Conservation (phyloP, 305 asterid genomes). For the Fraxinus greggii region DNA sequence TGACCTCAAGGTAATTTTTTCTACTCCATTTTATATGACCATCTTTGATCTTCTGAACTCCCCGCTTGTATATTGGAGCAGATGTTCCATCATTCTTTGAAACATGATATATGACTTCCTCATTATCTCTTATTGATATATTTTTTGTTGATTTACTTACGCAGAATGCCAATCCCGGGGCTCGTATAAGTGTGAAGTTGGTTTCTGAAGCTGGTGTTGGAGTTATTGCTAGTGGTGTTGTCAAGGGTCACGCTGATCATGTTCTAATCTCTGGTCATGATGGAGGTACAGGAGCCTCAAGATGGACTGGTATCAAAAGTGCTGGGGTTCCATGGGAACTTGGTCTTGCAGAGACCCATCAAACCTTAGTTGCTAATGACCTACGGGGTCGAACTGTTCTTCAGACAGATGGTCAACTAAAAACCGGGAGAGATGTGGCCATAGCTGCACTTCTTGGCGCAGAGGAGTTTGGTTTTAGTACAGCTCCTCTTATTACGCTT, state of each 20-base stretch:
- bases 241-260: constrained; percentile 98
- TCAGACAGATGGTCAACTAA: constrained; percentile 97
- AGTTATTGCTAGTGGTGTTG: constrained; percentile 97
- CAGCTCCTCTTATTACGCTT: constrained; percentile 96
- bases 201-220: constrained; percentile 99
- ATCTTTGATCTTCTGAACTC: not conserved
- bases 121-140: not conserved
- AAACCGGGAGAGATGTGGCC: constrained; percentile 98
- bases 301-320: constrained; percentile 99
- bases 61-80: not conserved
- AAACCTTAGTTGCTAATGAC: constrained; percentile 95
- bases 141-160: constrained; percentile 9
- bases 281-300: constrained; percentile 98
- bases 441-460: constrained; percentile 99
- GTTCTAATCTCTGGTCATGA: constrained; percentile 98
- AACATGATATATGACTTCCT: not conserved
- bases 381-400: constrained; percentile 95
- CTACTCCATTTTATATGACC: not conserved
- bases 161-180: constrained; percentile 94
- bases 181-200: constrained; percentile 95
- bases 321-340: constrained; percentile 99
- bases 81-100: not conserved
- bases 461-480: constrained; percentile 98
- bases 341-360: constrained; percentile 99
- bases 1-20: constrained; percentile 79